Base-by-base conservation (phyloP, 2,329 filamentous ascomycete genomes). In the Tolypocladium ophioglossoides region DNA sequence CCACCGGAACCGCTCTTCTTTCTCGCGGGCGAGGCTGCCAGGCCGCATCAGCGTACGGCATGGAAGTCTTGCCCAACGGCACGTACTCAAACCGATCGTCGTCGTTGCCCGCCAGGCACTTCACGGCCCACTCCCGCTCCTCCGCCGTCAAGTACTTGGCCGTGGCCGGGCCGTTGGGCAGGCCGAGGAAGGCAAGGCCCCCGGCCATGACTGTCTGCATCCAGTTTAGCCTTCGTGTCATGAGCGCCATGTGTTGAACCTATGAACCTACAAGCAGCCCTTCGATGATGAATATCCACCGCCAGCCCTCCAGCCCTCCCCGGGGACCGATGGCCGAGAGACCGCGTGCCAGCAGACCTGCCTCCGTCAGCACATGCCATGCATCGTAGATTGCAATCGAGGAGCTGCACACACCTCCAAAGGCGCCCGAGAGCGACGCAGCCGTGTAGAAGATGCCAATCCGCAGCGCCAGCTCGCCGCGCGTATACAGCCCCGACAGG, bases 361-460 rank as follows among this genome's bases (percentile, higher is more conserved):
- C 20, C 46, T 4, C 14, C 14, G 27, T 54, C 48, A 50, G 47
- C 30, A 30, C n/a, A n/a, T n/a, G n/a, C n/a, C 14, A 7, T 6
- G 10, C 18, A 38, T 12, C 12, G 14, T 3, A 11, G 2, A 3
- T n/a, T 9, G n/a, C 8, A 16, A n/a, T n/a, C 8, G 9, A 35
- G n/a, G 4, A 27, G 3, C 4, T 1, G 3, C 2, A 20, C 38
- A 8, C 24, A 7, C 80, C 74, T 67, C 56, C 55, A 62, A 85
- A 86, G 1, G 82, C 82, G 2, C 83, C 82, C 0, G 81, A 84
- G 6, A 87, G 67, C 1, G 82, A 84, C 0, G 83, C 82, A 2
- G 83, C 82, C 0, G 82, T 85, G 63, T 86, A 87, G 62, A 87
- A 86, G 7, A 87, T 70, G 34, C 83, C 84, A 51, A 87, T 84